Percentiles rank a stretch among this genome's conserved stretches.
Evolutionary conservation across 257 asterid genomes (phyloP).

Genomic region (Ligustrum vulgare): DNA sequence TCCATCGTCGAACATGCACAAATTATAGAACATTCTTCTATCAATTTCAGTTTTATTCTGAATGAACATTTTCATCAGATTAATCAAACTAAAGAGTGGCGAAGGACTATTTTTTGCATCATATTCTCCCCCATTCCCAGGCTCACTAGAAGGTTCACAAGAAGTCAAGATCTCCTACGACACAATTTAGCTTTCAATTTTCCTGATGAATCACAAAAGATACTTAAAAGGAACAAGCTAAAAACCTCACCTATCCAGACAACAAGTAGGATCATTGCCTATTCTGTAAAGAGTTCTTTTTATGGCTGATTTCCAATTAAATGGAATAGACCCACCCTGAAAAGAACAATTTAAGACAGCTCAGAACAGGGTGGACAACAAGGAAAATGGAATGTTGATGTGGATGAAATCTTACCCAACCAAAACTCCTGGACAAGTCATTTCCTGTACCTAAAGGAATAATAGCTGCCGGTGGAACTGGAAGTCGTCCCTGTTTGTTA

Average conservation of each 20-base stretch:
- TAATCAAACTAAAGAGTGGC: neutral
- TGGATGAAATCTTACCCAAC: slow-evolving; percentile 67
- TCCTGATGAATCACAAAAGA: slow-evolving; percentile 3
- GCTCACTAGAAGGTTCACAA: neutral
- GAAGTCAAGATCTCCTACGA: neutral
- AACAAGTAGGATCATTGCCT: slow-evolving; percentile 54
- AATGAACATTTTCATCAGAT: neutral
- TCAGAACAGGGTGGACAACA: slow-evolving; percentile 26
- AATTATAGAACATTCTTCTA: neutral
- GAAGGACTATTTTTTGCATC: neutral
- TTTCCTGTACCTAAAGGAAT: slow-evolving; percentile 99
- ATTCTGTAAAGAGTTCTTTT: slow-evolving; percentile 81
- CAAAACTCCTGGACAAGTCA: slow-evolving; percentile 92
- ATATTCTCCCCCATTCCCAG: neutral
- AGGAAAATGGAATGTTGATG: slow-evolving; percentile 16
- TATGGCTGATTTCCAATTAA: slow-evolving; percentile 81
- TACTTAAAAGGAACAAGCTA: slow-evolving; percentile 17
- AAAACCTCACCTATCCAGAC: slow-evolving; percentile 65
- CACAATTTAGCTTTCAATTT: neutral
- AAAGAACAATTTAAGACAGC: slow-evolving; percentile 18
- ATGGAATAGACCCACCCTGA: slow-evolving; percentile 96
- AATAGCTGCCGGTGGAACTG: slow-evolving; percentile 80
- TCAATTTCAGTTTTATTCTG: neutral
- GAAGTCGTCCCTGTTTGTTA: slow-evolving; percentile 53
- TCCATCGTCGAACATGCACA: neutral